Evolutionary conservation across 306 rosid genomes (phyloP).

Genomic region (Heteromeles arbutifolia): DNA sequence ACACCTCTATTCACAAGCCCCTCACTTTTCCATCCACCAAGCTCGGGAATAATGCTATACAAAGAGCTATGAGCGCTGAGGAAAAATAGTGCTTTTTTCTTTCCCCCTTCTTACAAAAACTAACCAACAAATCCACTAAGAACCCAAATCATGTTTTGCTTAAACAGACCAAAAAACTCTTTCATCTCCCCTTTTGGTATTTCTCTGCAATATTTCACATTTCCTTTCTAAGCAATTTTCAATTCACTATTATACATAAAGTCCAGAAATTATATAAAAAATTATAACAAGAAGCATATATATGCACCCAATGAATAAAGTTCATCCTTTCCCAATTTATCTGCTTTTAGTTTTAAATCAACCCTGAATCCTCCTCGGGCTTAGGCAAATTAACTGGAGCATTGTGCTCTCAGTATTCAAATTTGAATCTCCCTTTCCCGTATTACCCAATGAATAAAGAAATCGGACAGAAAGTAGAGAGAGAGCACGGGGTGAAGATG

Average conservation of each 20-base stretch:
- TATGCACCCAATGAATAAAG: not conserved
- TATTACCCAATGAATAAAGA: no score
- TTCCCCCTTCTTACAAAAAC: not conserved
- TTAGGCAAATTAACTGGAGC: no score
- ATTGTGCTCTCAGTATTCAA: no score
- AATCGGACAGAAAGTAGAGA: not conserved
- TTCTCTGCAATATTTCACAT: not conserved
- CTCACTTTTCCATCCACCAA: not conserved
- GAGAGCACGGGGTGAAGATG: constrained; percentile 8
- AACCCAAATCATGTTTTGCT: not conserved
- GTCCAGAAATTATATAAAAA: not conserved
- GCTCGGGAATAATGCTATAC: not conserved
- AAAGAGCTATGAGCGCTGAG: not conserved
- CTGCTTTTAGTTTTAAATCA: not conserved
- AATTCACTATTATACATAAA: not conserved
- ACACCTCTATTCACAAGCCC: not conserved
- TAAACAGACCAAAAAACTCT: not conserved
- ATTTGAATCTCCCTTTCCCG: no score
- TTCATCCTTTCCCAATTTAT: not conserved
- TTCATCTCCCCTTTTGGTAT: not conserved
- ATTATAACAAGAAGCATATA: not conserved
- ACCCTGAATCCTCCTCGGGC: no score
- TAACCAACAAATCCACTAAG: not conserved
- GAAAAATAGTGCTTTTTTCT: not conserved
- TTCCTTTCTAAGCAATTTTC: not conserved